These are phyloP conservation scores for Oenanthe sinensis DNA, from an alignment of 129 eudicot species.

Conservation along the genomic window DNA sequence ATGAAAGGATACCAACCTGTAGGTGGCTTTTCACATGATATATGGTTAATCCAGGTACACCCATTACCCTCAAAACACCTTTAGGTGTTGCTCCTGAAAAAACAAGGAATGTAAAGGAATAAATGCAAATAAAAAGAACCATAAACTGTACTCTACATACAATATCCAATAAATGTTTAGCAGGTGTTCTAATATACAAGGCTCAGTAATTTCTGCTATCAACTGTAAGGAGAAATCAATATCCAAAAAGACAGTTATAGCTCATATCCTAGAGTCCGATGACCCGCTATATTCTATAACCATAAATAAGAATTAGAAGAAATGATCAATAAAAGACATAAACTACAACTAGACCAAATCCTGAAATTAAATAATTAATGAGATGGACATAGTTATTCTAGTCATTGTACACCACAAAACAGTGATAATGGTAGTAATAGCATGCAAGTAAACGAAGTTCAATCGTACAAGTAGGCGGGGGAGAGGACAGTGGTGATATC, in stretches of 20 bases:
- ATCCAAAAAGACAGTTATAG: neutral
- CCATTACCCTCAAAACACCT: slow-evolving; percentile 72
- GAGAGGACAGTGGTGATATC: neutral
- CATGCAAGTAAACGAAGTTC: neutral
- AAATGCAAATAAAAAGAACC: neutral
- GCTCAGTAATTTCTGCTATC: neutral
- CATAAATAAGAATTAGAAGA: neutral
- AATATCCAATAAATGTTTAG: neutral
- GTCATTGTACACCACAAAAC: no score
- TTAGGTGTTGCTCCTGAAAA: slow-evolving; percentile 57
- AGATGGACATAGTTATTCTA: neutral
- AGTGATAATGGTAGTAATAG: no score
- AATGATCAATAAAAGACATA: neutral
- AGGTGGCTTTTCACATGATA: slow-evolving; percentile 71
- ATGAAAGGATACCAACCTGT: slow-evolving; percentile 31
- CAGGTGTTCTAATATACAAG: neutral
- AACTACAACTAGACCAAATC: neutral
- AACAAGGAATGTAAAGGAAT: neutral
- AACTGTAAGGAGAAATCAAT: neutral
- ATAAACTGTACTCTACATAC: neutral
- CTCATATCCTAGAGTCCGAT: neutral
- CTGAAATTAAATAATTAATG: neutral
- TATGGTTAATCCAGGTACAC: slow-evolving; percentile 58
- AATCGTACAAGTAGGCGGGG: neutral
- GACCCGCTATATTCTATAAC: neutral